These are phyloP conservation scores for Turnera subulata DNA, from an alignment of 345 rosid species.

Conservation along the genomic window DNA sequence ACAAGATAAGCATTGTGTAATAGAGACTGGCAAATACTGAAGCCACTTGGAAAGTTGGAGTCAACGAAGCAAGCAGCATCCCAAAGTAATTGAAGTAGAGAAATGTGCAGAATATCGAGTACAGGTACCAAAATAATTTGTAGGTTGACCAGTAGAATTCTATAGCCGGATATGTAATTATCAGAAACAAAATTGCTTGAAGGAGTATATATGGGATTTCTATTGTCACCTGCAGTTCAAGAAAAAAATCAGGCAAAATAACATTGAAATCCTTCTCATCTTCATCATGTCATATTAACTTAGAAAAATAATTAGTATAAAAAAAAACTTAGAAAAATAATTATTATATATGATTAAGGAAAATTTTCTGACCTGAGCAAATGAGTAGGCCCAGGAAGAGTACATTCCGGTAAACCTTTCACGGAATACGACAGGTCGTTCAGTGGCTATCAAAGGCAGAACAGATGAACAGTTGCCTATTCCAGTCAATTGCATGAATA, in stretches of 20 bases:
- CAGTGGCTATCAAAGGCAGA: slow-evolving; percentile 37
- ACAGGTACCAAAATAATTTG: slow-evolving; percentile 43
- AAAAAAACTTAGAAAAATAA: neutral
- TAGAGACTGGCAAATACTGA: slow-evolving; percentile 25
- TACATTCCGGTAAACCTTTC: slow-evolving; percentile 64
- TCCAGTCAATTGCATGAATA: slow-evolving; percentile 36
- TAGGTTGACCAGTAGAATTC: slow-evolving; percentile 33
- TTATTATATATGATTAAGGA: neutral
- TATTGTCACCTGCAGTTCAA: slow-evolving; percentile 28
- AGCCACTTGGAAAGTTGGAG: slow-evolving; percentile 38
- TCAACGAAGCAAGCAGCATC: slow-evolving; percentile 41
- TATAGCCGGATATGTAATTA: slow-evolving; percentile 37
- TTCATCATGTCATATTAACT: too few species aligned
- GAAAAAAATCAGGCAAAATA: too few species aligned
- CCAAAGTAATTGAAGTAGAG: slow-evolving; percentile 45
- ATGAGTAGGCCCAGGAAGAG: slow-evolving; percentile 53
- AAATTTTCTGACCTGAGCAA: slow-evolving; percentile 46
- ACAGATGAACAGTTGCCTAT: slow-evolving; percentile 40
- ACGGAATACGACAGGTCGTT: slow-evolving; percentile 45
- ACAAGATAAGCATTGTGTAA: slow-evolving; percentile 28
- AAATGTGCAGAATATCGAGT: slow-evolving; percentile 35
- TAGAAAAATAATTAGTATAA: neutral
- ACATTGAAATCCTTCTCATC: too few species aligned
- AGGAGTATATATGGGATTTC: slow-evolving; percentile 42
- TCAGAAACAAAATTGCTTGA: slow-evolving; percentile 32